These are phyloP conservation scores for Stevia rebaudiana DNA, from an alignment of 140 eudicot species.

Conservation along the genomic window DNA sequence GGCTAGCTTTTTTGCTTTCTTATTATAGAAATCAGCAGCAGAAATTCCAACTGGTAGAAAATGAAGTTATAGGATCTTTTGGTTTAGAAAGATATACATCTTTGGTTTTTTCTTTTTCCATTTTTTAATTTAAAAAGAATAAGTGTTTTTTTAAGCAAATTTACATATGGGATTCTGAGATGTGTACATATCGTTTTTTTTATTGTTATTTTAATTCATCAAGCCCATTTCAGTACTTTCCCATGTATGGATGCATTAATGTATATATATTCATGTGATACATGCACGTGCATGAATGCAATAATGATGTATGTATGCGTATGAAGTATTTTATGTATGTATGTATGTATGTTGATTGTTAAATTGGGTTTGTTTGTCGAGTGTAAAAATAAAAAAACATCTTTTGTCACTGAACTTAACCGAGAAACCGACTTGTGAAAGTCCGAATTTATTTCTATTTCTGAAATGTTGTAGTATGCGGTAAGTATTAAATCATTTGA, in stretches of 20 bases:
- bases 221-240: slow-evolving; percentile 1
- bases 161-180: slow-evolving; percentile 16
- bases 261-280: background rate
- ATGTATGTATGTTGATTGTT: background rate
- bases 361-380: too few relatives aligned
- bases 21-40: slow-evolving; percentile 24
- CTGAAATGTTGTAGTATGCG: too few relatives aligned
- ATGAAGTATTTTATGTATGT: background rate
- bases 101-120: slow-evolving; percentile 12
- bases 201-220: background rate
- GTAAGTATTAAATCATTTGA: too few relatives aligned
- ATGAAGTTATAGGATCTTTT: slow-evolving; percentile 8
- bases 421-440: too few relatives aligned
- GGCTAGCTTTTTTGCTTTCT: slow-evolving; percentile 17
- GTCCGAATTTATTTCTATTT: too few relatives aligned
- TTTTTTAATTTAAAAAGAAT: slow-evolving; percentile 10
- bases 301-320: background rate
- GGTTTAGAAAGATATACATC: slow-evolving; percentile 23
- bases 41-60: slow-evolving; percentile 19
- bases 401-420: too few relatives aligned
- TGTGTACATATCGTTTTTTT: slow-evolving; percentile 19
- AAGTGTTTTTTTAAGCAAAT: background rate
- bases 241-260: background rate
- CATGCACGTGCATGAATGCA: too few relatives aligned
- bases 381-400: too few relatives aligned